Evolutionary conservation across 164 flowering plant genomes (phyloP).

Genomic region (Berberis thunbergii): DNA sequence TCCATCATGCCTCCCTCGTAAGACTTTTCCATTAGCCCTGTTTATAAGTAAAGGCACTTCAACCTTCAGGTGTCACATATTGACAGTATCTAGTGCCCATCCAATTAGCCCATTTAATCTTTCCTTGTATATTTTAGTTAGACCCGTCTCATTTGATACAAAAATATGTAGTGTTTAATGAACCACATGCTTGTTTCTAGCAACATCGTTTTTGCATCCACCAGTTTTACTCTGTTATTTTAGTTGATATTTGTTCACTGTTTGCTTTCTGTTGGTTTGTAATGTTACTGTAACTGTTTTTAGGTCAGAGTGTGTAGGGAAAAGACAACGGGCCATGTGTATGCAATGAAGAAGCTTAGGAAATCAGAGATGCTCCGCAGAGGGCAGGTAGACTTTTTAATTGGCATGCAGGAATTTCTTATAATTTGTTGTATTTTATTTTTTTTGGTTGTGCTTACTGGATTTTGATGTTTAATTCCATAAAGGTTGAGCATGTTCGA

Average conservation of each 20-base stretch:
- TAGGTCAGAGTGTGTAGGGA: slow-evolving; percentile 88
- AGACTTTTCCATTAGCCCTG: no score
- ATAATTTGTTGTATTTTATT: background rate
- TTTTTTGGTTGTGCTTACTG: background rate
- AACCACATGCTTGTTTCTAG: no score
- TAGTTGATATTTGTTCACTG: background rate
- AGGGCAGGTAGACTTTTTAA: slow-evolving; percentile 59
- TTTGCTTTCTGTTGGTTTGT: background rate
- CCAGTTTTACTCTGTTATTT: no score
- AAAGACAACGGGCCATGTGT: slow-evolving; percentile 75
- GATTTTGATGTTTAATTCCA: background rate
- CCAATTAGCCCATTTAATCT: no score
- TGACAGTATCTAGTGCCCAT: no score
- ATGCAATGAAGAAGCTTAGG: slow-evolving; percentile 95
- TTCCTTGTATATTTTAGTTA: no score
- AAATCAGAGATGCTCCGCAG: slow-evolving; percentile 98
- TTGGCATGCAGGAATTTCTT: background rate
- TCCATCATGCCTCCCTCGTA: no score
- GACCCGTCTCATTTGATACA: no score
- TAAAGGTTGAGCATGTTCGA: slow-evolving; percentile 93
- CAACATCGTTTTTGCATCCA: no score
- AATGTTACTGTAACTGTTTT: background rate
- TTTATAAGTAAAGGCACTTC: no score
- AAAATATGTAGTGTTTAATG: no score
- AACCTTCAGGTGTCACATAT: no score